A percentile compares a stretch with the other conserved stretches of the same genome.
phyloP scores from a whole-genome alignment of 2,329 filamentous ascomycete genomes.

The Diaporthe velutina region DNA sequence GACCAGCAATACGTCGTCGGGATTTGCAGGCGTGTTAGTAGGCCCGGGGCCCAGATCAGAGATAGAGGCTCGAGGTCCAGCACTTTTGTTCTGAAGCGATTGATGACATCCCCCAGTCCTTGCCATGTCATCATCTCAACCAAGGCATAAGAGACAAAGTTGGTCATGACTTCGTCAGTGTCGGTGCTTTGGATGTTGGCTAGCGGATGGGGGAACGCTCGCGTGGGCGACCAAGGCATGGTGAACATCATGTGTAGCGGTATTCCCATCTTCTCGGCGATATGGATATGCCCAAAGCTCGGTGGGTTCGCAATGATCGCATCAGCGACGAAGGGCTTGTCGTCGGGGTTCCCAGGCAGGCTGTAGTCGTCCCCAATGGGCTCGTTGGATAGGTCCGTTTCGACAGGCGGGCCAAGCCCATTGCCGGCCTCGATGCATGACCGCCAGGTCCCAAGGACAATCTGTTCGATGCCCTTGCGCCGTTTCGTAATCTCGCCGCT shows the following conservation, averaged over 20 bases:
- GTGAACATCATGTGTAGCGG: slow-evolving; percentile 92
- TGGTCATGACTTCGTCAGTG: slow-evolving; percentile 81
- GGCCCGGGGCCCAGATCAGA: slow-evolving; percentile 84
- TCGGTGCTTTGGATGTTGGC: slow-evolving; percentile 85
- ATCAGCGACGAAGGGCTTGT: slow-evolving; percentile 83
- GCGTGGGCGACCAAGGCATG: slow-evolving; percentile 92
- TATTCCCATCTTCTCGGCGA: slow-evolving; percentile 80
- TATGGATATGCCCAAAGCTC: slow-evolving; percentile 81
- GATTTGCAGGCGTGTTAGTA: slow-evolving; percentile 80
- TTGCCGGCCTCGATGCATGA: slow-evolving; percentile 86
- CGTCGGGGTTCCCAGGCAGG: slow-evolving; percentile 56
- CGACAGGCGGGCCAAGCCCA: slow-evolving; percentile 65
- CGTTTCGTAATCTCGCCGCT: slow-evolving; percentile 83
- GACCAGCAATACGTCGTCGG: slow-evolving; percentile 96
- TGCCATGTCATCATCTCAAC: slow-evolving; percentile 96
- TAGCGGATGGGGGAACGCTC: slow-evolving; percentile 87
- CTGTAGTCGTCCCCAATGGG: slow-evolving; percentile 62
- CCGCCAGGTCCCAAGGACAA: slow-evolving; percentile 88
- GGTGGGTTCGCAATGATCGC: slow-evolving; percentile 85
- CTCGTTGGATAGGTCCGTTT: slow-evolving; percentile 61
- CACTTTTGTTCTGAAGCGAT: slow-evolving; percentile 82
- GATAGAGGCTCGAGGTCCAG: slow-evolving; percentile 84
- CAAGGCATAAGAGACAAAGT: slow-evolving; percentile 85
- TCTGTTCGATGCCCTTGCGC: slow-evolving; percentile 80
- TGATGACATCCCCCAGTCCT: slow-evolving; percentile 90